Percentiles rank a stretch among this genome's conserved stretches.
Evolutionary conservation across 352 stramenopile species (phyloP).

Genomic region (Phytophthora brassicae): DNA sequence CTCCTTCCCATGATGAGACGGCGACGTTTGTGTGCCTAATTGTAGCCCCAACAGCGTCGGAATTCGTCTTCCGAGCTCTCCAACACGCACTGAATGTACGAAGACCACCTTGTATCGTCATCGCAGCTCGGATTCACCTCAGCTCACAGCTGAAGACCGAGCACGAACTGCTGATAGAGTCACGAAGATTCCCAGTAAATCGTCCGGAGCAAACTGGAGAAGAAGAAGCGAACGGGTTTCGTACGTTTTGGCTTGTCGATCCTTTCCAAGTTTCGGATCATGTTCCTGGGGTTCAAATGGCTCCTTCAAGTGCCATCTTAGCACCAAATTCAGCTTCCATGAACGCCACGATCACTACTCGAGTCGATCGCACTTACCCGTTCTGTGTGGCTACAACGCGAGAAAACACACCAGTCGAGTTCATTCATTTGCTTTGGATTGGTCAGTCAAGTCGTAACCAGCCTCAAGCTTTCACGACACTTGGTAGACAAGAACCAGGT

Average conservation of each 20-base stretch:
- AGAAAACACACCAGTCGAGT: constrained; percentile 92
- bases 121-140: constrained; percentile 40
- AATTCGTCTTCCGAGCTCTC: constrained; percentile 72
- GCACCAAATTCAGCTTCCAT: constrained; percentile 55
- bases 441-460: constrained; percentile 89
- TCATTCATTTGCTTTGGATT: constrained; percentile 91
- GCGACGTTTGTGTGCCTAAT: constrained; percentile 47
- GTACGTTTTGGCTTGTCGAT: constrained; percentile 82
- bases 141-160: constrained; percentile 21
- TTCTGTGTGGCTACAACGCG: constrained; percentile 92
- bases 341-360: constrained; percentile 86
- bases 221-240: constrained; percentile 83
- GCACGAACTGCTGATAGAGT: constrained; percentile 16
- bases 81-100: constrained; percentile 90
- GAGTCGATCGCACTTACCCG: constrained; percentile 87
- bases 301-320: constrained; percentile 76
- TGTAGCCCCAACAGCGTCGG: constrained; percentile 39
- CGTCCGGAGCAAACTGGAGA: constrained; percentile 92
- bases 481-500: constrained; percentile 88
- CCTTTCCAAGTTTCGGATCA: constrained; percentile 49
- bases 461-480: constrained; percentile 88
- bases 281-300: constrained; percentile 68
- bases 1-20: constrained; percentile 47
- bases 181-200: constrained; percentile 66
- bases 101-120: constrained; percentile 79